Evolutionary conservation across 805 yeast species (phyloP).

Genomic region (Candida ulmi): DNA sequence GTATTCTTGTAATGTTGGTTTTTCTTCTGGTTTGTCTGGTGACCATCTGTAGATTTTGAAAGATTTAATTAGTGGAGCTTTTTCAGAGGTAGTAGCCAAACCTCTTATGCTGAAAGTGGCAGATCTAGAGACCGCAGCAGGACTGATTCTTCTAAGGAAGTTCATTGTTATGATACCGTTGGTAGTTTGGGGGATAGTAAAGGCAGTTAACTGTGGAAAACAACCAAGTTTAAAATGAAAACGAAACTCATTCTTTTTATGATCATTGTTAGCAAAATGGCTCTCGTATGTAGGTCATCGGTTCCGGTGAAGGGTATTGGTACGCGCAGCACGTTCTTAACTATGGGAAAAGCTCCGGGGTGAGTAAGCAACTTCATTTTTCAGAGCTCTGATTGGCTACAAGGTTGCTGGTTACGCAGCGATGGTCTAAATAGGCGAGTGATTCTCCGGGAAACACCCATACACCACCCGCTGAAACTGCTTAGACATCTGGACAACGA

Average conservation of each 20-base stretch:
- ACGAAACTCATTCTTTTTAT: neutral
- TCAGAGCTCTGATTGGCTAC: constrained; percentile 5
- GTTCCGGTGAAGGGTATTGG: constrained; percentile 11
- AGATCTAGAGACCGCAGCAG: neutral
- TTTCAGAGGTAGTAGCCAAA: constrained; percentile 45
- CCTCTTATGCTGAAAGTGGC: constrained; percentile 13
- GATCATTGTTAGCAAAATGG: neutral
- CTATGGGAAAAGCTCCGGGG: constrained; percentile 9
- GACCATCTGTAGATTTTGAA: constrained; percentile 97
- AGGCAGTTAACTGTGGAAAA: too few species aligned
- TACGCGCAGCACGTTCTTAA: constrained; percentile 6
- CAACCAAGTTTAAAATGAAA: neutral
- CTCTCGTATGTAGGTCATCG: constrained; percentile 9
- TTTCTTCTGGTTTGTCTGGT: constrained; percentile 91
- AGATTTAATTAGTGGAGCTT: constrained; percentile 60
- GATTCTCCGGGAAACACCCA: neutral
- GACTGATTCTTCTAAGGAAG: neutral
- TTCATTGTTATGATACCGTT: constrained; percentile 1
- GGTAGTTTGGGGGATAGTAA: neutral
- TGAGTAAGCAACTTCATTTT: constrained; percentile 9
- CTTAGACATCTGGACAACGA: too few species aligned
- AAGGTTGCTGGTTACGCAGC: neutral
- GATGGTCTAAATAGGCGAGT: neutral
- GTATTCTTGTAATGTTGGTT: constrained; percentile 82
- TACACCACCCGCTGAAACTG: neutral